These are phyloP conservation scores for Phylloporus rhodoxanthus DNA, from an alignment of 768 basidiomycete genomes.

Conservation along the genomic window DNA sequence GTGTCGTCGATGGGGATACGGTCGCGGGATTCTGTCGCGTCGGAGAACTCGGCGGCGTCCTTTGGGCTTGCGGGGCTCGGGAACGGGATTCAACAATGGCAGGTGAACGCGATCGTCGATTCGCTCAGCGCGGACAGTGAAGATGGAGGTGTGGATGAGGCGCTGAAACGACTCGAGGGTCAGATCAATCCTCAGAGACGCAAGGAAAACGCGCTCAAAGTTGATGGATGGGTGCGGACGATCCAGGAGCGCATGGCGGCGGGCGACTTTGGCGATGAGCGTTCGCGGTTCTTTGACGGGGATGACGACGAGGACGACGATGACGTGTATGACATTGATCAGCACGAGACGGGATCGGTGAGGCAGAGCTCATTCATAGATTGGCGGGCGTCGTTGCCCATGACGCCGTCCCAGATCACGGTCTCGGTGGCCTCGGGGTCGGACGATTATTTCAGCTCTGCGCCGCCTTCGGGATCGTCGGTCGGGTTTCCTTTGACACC, in stretches of 20 bases:
- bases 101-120: constrained; percentile 72
- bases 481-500: constrained; percentile 14
- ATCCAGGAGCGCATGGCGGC: constrained; percentile 62
- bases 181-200: constrained; percentile 72
- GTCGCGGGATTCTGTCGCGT: constrained; percentile 55
- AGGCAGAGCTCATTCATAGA: constrained; percentile 4
- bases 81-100: constrained; percentile 67
- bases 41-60: constrained; percentile 34
- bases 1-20: constrained; percentile 78
- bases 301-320: constrained; percentile 38
- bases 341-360: constrained; percentile 29
- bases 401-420: constrained; percentile 17
- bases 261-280: constrained; percentile 59
- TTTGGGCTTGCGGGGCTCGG: constrained; percentile 36
- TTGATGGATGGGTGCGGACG: constrained; percentile 75
- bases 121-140: constrained; percentile 70
- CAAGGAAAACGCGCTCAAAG: constrained; percentile 66
- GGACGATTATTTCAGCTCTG: constrained; percentile 23
- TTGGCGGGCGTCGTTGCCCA: constrained; percentile 10
- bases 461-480: constrained; percentile 11
- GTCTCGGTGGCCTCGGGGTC: constrained; percentile 17
- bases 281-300: constrained; percentile 48
- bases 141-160: constrained; percentile 75
- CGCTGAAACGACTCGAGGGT: constrained; percentile 75
- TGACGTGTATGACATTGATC: constrained; percentile 27